A percentile compares a stretch with the other conserved stretches of the same genome.
Conservation (phyloP, 2,329 filamentous ascomycete genomes). For the Fusarium incarnatum region DNA sequence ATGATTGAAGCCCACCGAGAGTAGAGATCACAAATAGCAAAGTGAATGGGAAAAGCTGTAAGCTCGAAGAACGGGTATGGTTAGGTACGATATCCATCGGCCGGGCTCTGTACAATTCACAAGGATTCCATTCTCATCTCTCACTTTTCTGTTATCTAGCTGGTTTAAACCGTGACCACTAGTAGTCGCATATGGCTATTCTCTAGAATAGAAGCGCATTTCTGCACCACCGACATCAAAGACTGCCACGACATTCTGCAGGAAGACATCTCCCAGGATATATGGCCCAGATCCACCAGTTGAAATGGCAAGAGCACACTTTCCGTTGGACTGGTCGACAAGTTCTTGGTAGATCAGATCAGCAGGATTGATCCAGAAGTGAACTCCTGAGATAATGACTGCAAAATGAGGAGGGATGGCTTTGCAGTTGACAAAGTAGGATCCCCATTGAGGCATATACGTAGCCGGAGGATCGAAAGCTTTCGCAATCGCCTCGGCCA, state of each 20-base stretch:
- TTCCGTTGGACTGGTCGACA: conserved; percentile 59
- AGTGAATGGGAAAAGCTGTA: background rate
- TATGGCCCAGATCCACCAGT: conserved; percentile 60
- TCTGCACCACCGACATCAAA: conserved; percentile 61
- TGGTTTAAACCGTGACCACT: background rate
- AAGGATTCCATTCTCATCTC: background rate
- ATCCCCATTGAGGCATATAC: conserved; percentile 60
- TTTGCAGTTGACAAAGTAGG: conserved; percentile 63
- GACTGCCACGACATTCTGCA: conserved; percentile 63
- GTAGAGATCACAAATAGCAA: background rate
- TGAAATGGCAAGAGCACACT: conserved; percentile 62
- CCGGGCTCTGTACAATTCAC: background rate
- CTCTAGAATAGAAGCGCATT: conserved; percentile 57
- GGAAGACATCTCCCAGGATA: conserved; percentile 62
- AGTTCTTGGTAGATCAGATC: conserved; percentile 61
- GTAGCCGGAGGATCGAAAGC: conserved; percentile 60
- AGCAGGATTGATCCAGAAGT: conserved; percentile 61
- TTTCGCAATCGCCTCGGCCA: conserved; percentile 61
- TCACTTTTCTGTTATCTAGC: background rate
- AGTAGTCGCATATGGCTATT: background rate
- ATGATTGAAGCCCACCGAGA: background rate
- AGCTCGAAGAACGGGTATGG: background rate
- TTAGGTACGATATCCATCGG: background rate
- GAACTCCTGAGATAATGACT: conserved; percentile 56
- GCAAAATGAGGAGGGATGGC: conserved; percentile 60